Base-by-base conservation (phyloP, 1,284 basidiomycete species). In the Stygiomarasmius scandens region DNA sequence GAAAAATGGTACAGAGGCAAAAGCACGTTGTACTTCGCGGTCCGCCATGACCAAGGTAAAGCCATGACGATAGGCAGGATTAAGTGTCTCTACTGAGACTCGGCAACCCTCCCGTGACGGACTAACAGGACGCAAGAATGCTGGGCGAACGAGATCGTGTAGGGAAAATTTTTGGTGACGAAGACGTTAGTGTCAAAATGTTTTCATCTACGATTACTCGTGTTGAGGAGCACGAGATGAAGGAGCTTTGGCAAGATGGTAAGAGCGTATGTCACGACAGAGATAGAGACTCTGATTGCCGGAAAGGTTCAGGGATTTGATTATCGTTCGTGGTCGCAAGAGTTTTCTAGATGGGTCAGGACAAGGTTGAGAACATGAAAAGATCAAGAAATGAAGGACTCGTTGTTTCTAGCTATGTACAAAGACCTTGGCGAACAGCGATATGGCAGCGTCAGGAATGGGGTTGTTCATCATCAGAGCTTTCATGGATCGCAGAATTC, bases 221-320 rank as follows among this genome's bases (percentile, higher is more conserved):
- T 55, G 4, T 58, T 64, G 32, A 71, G 59, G 23, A 71, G 22
- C 6, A 63, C 46, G 10, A 72, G 62, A 11, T 66, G 65, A n/a
- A 54, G 59, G 10, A 69, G 45, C 10, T 53, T 49, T 0, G 66
- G 66, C 4, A 60, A 27, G 1, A 53, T 45, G 2, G 44, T 45
- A 8, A 71, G 61, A 5, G 66, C 52, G 10, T 68, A 34, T 32
- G 47, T 56, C 5, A 60, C 56, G 22, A 56, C 45, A 14, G 51
- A 57, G 55, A 74, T 27, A n/a, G n/a, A n/a, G n/a, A 57, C 61
- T 63, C 4, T 55, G 29, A 44, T 63, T 67, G 38, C 62, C 55
- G 10, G 71, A 70, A 16, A 74, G 61, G 36, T 71, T 64, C 24
- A 74, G 52, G 6, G 53, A 22, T 16, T 58, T 51, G n/a, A 73